These are phyloP conservation scores for Pichia occidentalis DNA, from an alignment of 805 yeast genomes.

Conservation along the genomic window DNA sequence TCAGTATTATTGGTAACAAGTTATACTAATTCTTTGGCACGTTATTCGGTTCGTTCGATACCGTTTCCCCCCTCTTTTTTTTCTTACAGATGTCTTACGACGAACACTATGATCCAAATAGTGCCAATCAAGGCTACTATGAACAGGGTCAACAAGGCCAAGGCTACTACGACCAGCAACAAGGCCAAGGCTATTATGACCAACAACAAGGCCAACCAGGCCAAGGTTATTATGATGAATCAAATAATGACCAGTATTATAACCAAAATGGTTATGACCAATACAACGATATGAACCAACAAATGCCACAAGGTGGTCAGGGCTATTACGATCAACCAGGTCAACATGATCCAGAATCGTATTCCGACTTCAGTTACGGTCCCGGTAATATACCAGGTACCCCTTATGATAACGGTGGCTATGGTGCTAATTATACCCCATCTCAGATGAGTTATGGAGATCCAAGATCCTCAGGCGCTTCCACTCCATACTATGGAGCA, in stretches of 20 bases:
- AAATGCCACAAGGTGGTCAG: conserved; percentile 23
- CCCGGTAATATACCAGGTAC: conserved; percentile 58
- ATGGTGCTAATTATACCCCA: conserved; percentile 55
- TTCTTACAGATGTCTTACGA: conserved; percentile 48
- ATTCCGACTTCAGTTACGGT: conserved; percentile 55
- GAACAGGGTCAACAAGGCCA: conserved; percentile 21
- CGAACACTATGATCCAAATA: conserved; percentile 46
- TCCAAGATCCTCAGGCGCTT: conserved; percentile 84
- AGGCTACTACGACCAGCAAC: conserved; percentile 28
- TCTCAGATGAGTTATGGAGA: conserved; percentile 86
- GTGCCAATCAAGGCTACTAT: conserved; percentile 19
- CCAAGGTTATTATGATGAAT: conserved; percentile 15
- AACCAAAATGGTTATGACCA: conserved; percentile 22
- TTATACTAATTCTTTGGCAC: not conserved
- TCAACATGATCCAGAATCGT: conserved; percentile 47
- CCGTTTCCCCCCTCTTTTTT: conserved; percentile 1
- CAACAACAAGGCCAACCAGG: conserved; percentile 22
- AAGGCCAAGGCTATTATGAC: conserved; percentile 37
- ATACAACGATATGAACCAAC: conserved; percentile 33
- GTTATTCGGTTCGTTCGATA: conserved; percentile 8
- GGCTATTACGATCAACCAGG: conserved; percentile 51
- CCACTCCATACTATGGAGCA: conserved; percentile 68
- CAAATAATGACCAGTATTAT: conserved; percentile 15
- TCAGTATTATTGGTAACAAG: no score
- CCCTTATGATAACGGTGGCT: conserved; percentile 47